These are phyloP conservation scores for Ottelia alismoides DNA, from an alignment of 106 monocot genomes.

Conservation along the genomic window DNA sequence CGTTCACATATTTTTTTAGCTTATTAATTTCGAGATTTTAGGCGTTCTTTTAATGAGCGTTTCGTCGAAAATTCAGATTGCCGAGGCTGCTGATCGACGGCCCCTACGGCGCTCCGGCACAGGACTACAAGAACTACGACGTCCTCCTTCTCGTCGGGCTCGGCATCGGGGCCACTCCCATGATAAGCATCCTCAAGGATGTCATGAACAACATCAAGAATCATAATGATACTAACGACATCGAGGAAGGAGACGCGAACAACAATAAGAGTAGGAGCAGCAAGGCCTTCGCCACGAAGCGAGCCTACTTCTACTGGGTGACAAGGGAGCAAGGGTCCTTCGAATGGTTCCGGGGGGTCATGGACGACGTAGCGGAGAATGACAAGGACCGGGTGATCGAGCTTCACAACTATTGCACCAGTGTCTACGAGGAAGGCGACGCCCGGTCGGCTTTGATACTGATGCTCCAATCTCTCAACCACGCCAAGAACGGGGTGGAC, in stretches of 20 bases:
- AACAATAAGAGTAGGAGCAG: background rate
- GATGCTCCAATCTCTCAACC: slow-evolving; percentile 43
- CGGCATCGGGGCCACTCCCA: too few species aligned
- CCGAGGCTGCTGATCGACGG: too few species aligned
- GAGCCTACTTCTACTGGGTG: slow-evolving; percentile 56
- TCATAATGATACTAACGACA: too few species aligned
- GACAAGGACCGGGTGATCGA: slow-evolving; percentile 30
- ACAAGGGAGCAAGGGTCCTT: slow-evolving; percentile 40
- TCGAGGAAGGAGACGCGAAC: slow-evolving; percentile 2
- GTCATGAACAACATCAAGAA: slow-evolving; percentile 34
- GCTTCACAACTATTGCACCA: slow-evolving; percentile 50
- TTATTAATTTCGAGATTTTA: too few species aligned
- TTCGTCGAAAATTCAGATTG: too few species aligned
- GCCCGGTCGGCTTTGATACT: slow-evolving; percentile 36
- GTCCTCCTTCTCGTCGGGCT: too few species aligned
- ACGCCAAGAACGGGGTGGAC: slow-evolving; percentile 44
- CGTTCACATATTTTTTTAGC: too few species aligned
- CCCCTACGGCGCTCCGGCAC: too few species aligned
- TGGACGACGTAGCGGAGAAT: slow-evolving; percentile 34
- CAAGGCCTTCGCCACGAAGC: slow-evolving; percentile 14
- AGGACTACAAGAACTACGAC: too few species aligned
- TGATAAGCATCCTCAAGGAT: too few species aligned
- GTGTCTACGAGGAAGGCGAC: slow-evolving; percentile 39
- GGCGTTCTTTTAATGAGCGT: too few species aligned
- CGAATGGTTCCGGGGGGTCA: slow-evolving; percentile 39